Conservation (phyloP, 2,329 filamentous ascomycete genomes). For the Monilinia vaccinii-corymbosi region DNA sequence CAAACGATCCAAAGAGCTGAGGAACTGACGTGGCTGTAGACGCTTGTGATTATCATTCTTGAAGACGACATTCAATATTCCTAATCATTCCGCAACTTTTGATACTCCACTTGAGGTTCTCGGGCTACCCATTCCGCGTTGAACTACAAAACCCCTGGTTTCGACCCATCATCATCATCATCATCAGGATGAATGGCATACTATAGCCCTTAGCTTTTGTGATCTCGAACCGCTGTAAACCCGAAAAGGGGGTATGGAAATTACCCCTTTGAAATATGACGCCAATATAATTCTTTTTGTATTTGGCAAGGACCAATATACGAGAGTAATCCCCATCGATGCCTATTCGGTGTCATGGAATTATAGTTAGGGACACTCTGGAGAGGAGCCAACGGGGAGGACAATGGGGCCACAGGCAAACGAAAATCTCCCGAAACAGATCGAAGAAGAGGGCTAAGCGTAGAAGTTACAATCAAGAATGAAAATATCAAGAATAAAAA, state of each 20-base stretch:
- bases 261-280: rapidly evolving
- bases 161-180: neutral
- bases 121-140: no score
- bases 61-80: no score
- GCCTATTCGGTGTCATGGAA: neutral
- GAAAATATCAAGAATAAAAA: neutral
- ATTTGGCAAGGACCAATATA: no score
- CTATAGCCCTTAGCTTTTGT: neutral
- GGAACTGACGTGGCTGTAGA: no score
- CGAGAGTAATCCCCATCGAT: neutral
- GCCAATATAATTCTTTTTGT: neutral
- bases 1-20: no score
- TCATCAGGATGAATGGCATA: neutral
- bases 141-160: neutral
- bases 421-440: neutral
- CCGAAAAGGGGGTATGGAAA: neutral
- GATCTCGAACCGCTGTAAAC: neutral
- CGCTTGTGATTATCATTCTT: no score
- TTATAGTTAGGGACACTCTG: neutral
- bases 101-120: no score
- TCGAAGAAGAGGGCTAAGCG: neutral
- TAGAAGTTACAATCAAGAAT: neutral
- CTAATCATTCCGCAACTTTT: no score
- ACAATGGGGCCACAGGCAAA: neutral
- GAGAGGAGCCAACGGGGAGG: neutral